phyloP scores from a whole-genome alignment of 2,329 filamentous ascomycete genomes.

The Thelonectria rubi region DNA sequence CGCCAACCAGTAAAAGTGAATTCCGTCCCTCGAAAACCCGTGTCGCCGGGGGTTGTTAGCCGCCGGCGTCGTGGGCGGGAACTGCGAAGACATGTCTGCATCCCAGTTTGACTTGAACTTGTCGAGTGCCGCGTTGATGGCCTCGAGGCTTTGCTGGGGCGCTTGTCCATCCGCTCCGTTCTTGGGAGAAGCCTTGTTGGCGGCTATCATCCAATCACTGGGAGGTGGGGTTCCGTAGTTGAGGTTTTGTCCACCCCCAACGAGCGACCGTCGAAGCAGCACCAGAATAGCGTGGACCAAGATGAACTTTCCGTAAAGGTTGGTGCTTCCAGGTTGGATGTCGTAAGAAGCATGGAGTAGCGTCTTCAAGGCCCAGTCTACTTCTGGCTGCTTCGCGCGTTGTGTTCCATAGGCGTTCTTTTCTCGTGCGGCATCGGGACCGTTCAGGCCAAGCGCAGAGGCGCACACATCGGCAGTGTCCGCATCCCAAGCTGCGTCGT shows the following conservation, averaged over 20 bases:
- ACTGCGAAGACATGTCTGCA: constrained; percentile 73
- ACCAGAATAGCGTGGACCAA: constrained; percentile 74
- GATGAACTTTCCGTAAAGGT: constrained; percentile 78
- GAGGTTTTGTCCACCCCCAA: constrained; percentile 51
- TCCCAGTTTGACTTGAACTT: constrained; percentile 81
- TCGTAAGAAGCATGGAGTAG: constrained; percentile 67
- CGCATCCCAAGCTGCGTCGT: constrained; percentile 80
- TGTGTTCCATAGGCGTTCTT: constrained; percentile 70
- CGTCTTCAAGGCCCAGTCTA: constrained; percentile 68
- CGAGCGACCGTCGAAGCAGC: constrained; percentile 61
- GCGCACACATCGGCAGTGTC: constrained; percentile 66
- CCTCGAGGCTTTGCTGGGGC: constrained; percentile 57
- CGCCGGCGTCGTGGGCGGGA: constrained; percentile 60
- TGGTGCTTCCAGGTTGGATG: constrained; percentile 72
- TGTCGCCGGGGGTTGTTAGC: constrained; percentile 64
- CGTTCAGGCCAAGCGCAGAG: constrained; percentile 70
- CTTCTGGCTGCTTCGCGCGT: constrained; percentile 69
- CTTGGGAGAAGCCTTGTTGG: constrained; percentile 56
- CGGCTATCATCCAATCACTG: constrained; percentile 64
- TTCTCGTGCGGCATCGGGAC: constrained; percentile 61
- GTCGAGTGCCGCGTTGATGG: constrained; percentile 66
- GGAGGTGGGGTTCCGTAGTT: constrained; percentile 65
- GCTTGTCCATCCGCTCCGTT: constrained; percentile 49
- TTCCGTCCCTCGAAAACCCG: constrained; percentile 75
- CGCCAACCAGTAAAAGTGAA: constrained; percentile 78